Percentiles rank a stretch among this genome's conserved stretches.
Conservation (phyloP, 331 rosid species). For the Rhamnella rubrinervis region DNA sequence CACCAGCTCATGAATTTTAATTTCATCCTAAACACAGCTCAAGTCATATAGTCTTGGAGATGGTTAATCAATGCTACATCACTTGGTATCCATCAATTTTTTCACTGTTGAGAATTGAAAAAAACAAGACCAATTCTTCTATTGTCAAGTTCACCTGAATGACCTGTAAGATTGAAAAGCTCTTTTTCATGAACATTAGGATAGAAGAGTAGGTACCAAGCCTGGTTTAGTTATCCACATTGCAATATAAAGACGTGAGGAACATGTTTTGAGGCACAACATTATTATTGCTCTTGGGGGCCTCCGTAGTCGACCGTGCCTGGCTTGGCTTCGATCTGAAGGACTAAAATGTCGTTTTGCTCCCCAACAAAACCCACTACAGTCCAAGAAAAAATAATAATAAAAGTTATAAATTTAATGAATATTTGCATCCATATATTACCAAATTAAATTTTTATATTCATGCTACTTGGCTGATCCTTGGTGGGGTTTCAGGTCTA, state of each 20-base stretch:
- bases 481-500: neutral
- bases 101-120: neutral
- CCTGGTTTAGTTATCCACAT: too few species aligned
- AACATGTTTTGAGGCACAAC: constrained; percentile 5
- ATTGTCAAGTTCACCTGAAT: too few species aligned
- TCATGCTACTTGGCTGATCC: neutral
- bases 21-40: neutral
- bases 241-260: neutral
- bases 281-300: constrained; percentile 1
- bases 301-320: neutral
- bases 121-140: neutral
- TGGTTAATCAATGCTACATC: neutral
- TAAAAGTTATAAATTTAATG: neutral
- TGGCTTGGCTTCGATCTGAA: neutral
- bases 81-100: neutral
- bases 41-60: too few species aligned
- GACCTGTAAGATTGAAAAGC: neutral
- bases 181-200: neutral
- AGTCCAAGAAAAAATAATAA: neutral
- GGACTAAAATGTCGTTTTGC: neutral
- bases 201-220: too few species aligned
- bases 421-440: neutral
- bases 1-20: neutral
- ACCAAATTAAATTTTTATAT: neutral
- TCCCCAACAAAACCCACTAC: constrained; percentile 5